Evolutionary conservation across 352 stramenopile genomes (phyloP), one percentile per base, ranked within the genome.

Genomic region (Globisporangium orthogonon): DNA sequence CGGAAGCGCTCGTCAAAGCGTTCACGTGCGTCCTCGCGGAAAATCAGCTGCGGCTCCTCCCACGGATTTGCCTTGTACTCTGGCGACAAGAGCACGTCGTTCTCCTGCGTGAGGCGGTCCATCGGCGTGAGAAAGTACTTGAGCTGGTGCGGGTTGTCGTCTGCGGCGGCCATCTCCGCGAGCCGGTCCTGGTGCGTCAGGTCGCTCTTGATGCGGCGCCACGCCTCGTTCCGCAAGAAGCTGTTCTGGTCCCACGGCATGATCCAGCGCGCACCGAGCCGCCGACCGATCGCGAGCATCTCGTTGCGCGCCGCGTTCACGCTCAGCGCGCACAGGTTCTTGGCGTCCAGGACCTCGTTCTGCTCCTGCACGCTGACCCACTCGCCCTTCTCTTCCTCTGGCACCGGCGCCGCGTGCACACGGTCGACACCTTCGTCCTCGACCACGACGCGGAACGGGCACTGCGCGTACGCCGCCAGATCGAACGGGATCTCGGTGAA

Each of bases 71-170:
- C 35, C 37, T 47, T 66, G 33, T 78, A 85, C 1, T 57, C 33
- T 0, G 65, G 45, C 52, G 65, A 61, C 18, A 85, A 62, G 18
- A 85, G 57, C 23, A 76, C 51, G n/a, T 75, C 67, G 45, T 85
- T 83, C 30, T 81, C 69, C 23, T 70, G 31, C 14, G 58, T 62
- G 33, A 83, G 54, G 7, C 75, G 71, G 43, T 85, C 70, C 73
- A 85, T 83, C 51, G 69, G 81, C 6, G 71, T 67, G 10, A 83
- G 33, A 17, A 83, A 73, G 58, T 85, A 85, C 60, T 85, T 85
- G 57, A 66, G 54, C 43, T 63, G 30, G 5, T 51, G 37, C 37
- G 37, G 37, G 37, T 37, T 14, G 31, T 23, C 13, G 23, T 4
- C 37, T 13, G 10, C 37, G n/a, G n/a, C n/a, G n/a, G n/a, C n/a